Percentiles rank a stretch among this genome's conserved stretches.
These are phyloP conservation scores for Tulasnella sp. DNA, from an alignment of 768 basidiomycete species.

Conservation along the genomic window DNA sequence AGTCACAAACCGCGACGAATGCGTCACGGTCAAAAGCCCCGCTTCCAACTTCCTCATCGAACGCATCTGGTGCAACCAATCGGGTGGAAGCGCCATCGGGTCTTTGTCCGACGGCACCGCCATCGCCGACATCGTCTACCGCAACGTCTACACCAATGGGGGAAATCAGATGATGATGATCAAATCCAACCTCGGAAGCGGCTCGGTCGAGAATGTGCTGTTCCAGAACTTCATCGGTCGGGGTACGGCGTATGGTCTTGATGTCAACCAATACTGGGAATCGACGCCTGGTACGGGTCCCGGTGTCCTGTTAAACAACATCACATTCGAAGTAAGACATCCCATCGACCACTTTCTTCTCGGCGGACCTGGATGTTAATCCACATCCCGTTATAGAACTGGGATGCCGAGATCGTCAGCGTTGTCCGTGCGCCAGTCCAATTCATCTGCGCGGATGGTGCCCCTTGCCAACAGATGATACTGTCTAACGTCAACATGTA, in stretches of 20 bases:
- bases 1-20: slow-evolving; percentile 29
- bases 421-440: neutral
- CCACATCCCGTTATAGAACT: neutral
- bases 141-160: slow-evolving; percentile 25
- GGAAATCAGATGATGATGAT: slow-evolving; percentile 29
- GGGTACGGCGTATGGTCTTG: slow-evolving; percentile 26
- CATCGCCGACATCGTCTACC: slow-evolving; percentile 25
- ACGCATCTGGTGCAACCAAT: slow-evolving; percentile 29
- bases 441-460: slow-evolving; percentile 11
- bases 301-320: slow-evolving; percentile 25
- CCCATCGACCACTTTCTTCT: too few species aligned
- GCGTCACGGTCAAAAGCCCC: slow-evolving; percentile 29
- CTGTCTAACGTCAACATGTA: slow-evolving; percentile 27
- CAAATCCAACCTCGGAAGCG: slow-evolving; percentile 22
- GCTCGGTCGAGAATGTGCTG: slow-evolving; percentile 25
- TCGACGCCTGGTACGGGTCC: slow-evolving; percentile 21
- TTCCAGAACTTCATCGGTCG: slow-evolving; percentile 26
- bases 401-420: slow-evolving; percentile 1
- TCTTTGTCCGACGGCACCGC: slow-evolving; percentile 23
- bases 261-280: slow-evolving; percentile 27
- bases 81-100: slow-evolving; percentile 27
- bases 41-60: slow-evolving; percentile 27
- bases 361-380: too few species aligned
- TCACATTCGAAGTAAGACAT: slow-evolving; percentile 24
- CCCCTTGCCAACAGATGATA: slow-evolving; percentile 20